Base-by-base conservation (phyloP, 148 eudicot genomes). In the Salicornia ramosissima region DNA sequence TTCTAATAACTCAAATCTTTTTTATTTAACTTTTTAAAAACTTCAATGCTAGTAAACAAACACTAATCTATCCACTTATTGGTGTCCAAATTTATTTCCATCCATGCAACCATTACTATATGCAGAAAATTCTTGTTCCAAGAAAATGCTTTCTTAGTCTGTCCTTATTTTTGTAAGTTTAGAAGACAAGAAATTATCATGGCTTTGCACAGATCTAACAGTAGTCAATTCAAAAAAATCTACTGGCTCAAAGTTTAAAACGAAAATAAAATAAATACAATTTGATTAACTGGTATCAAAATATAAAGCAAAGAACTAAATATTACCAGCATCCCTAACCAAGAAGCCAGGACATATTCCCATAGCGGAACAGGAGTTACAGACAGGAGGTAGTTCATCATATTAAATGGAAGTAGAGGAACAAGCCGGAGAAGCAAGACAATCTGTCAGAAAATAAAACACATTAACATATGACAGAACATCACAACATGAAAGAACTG, bases 281-380 rank as follows among this genome's bases (percentile, higher is more conserved):
- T 25, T 29, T 21, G 19, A 14, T 14, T 22, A 19, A 61, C 12
- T 49, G 46, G 19, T 10, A 61, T 15, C 40, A 36, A 60, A 50
- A 10, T 39, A 19, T 30, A 51, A 64, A 15, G 49, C 10, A 60
- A 5, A 39, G 62, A 71, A 71, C 58, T 25, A 71, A 51, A 60
- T 54, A 16, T 47, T 92, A 93, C 98, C 98, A 90, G 82, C 98
- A 93, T 93, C 71, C 98, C 98, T 77, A 93, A 50, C 98, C 98
- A 93, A 45, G 98, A 85, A 69, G 96, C 96, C 76, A 93, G 83
- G 75, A 83, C 74, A 76, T 93, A 93, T 71, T 88, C 84, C 80
- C 87, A 81, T 40, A 88, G 45, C n/a, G 96, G 84, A 68, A 90
- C 88, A 43, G 98, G 92, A 72, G 96, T 93, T 64, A 93, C 98